phyloP scores from a whole-genome alignment of 2,329 filamentous ascomycete genomes.

The Colletotrichum sp. region DNA sequence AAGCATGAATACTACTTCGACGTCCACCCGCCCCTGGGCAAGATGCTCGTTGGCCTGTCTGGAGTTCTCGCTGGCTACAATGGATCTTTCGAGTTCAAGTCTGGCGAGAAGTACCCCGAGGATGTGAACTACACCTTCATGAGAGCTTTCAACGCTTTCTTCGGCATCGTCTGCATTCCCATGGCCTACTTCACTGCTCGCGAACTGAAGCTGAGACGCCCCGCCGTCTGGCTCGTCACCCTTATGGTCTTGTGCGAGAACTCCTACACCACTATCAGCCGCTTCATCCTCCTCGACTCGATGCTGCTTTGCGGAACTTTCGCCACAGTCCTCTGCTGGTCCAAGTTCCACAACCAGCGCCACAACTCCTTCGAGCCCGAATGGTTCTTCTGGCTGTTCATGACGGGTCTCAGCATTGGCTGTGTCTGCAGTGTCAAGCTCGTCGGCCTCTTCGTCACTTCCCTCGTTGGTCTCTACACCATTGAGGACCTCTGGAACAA shows the following conservation, averaged over 20 bases:
- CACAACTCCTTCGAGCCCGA: conserved; percentile 85
- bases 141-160: conserved; percentile 96
- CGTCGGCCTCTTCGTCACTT: conserved; percentile 94
- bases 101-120: conserved; percentile 90
- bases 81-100: conserved; percentile 99
- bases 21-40: conserved; percentile 92
- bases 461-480: conserved; percentile 94
- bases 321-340: conserved; percentile 95
- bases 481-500: conserved; percentile 98
- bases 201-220: conserved; percentile 84
- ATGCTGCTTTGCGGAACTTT: conserved; percentile 99
- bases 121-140: conserved; percentile 98
- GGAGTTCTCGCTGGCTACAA: conserved; percentile 98
- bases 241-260: conserved; percentile 99
- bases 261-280: conserved; percentile 98
- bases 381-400: conserved; percentile 94
- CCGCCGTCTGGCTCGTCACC: conserved; percentile 92
- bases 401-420: conserved; percentile 94
- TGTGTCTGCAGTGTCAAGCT: conserved; percentile 99
- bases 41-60: conserved; percentile 97
- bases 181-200: conserved; percentile 94
- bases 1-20: conserved; percentile 98
- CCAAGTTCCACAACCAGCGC: conserved; percentile 91
- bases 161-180: conserved; percentile 90
- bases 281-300: conserved; percentile 97